Evolutionary conservation across 2,329 filamentous ascomycete genomes (phyloP), one percentile per base, ranked within the genome.

Genomic region (Cladosporium sp.): DNA sequence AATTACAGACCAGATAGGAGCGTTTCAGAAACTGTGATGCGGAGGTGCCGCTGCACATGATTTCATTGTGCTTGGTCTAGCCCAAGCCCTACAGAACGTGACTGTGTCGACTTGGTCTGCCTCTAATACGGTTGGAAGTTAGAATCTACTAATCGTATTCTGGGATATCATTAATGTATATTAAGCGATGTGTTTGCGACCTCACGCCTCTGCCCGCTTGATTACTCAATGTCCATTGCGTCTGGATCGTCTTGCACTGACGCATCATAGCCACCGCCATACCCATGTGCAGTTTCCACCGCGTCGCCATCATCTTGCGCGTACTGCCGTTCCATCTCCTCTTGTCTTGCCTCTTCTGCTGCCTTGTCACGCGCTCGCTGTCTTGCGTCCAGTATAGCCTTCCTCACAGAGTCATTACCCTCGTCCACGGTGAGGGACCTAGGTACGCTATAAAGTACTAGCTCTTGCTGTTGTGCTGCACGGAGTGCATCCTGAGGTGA

Each of bases 381-480:
- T 62, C 92, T 85, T 2, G 91, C 87, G 77, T 97, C 93, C 62
- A 94, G 82, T 70, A 97, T 93, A 10, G 92, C 92, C 77, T 89
- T 92, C 67, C 92, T 85, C 68, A 97, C 92, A 68, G 86, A 90
- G 68, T 82, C 82, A 76, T 94, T 90, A 34, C 90, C 85, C 70
- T 92, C 89, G 0, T 92, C 88, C 24, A 96, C 86, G 0, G 87
- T 90, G 70, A 97, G 78, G 18, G 92, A 93, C 58, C 85, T 84
- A 7, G 93, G 93, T 59, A 95, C 88, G 68, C 84, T 86, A 79
- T 98, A 98, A 44, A 98, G 86, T 18, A 99, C 90, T 68, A 98
- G 73, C 75, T 87, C 82, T 77, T 86, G 95, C 82, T 87, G 78
- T 59, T 68, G 60, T 34, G 76, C 70, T 69, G 84, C 84, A 4